These are phyloP conservation scores for Scleroderma citrinum DNA, from an alignment of 768 basidiomycete genomes.

Conservation along the genomic window DNA sequence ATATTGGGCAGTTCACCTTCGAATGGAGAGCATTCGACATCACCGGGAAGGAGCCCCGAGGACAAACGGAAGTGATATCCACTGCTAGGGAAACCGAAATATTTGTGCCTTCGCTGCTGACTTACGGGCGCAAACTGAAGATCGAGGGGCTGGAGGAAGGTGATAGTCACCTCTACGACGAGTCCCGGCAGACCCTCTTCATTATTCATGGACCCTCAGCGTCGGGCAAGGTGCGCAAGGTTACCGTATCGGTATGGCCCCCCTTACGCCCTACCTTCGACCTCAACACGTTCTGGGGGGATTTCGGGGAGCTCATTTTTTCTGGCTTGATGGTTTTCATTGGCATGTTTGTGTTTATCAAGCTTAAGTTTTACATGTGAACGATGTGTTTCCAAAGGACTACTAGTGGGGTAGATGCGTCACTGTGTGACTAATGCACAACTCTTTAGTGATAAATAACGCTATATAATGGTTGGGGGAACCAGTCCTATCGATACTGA, in stretches of 20 bases:
- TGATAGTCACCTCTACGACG: constrained; percentile 56
- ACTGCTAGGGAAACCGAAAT: constrained; percentile 72
- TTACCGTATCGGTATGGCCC: constrained; percentile 53
- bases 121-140: constrained; percentile 49
- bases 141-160: constrained; percentile 49
- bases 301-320: constrained; percentile 35
- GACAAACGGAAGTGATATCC: background rate
- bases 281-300: constrained; percentile 63
- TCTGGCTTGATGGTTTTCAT: constrained; percentile 29
- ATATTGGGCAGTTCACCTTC: constrained; percentile 57
- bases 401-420: background rate
- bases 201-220: constrained; percentile 42
- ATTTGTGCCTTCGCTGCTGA: constrained; percentile 63
- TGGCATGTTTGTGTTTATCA: constrained; percentile 26
- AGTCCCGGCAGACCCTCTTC: constrained; percentile 67
- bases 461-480: too few relatives aligned
- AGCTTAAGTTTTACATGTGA: constrained; percentile 22
- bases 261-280: constrained; percentile 44
- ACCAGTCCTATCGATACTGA: too few relatives aligned
- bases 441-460: too few relatives aligned
- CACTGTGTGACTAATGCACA: too few relatives aligned
- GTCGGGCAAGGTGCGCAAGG: constrained; percentile 42
- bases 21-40: constrained; percentile 49
- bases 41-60: constrained; percentile 9
- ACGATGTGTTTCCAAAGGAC: constrained; percentile 1